Conservation (phyloP, 2,329 filamentous ascomycete species). For the Sporothrix brunneoviolacea region DNA sequence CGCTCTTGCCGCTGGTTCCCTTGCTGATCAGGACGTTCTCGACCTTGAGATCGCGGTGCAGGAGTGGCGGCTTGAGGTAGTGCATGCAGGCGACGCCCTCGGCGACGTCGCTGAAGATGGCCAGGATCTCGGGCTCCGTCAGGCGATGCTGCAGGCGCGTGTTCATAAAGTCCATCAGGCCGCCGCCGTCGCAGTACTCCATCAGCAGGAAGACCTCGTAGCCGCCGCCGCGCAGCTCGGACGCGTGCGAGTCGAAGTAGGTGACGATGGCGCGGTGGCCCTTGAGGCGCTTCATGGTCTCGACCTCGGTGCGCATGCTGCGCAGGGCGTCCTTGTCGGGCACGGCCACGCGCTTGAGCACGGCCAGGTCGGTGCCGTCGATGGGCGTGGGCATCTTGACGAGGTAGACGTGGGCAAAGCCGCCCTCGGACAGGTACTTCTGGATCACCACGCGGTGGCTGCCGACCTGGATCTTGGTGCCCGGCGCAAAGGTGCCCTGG, state of each 20-base stretch:
- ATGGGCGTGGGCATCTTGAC: constrained; percentile 75
- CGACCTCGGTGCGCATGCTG: constrained; percentile 96
- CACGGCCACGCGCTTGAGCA: constrained; percentile 91
- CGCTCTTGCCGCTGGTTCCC: constrained; percentile 9
- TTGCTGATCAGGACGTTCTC: constrained; percentile 91
- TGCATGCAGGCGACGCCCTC: constrained; percentile 99
- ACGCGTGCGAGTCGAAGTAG: constrained; percentile 97
- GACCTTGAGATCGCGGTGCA: constrained; percentile 93
- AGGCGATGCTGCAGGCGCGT: constrained; percentile 91
- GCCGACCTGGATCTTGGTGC: constrained; percentile 95
- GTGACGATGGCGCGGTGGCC: constrained; percentile 94
- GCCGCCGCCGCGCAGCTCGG: constrained; percentile 82
- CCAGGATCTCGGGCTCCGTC: constrained; percentile 93
- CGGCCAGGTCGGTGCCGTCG: constrained; percentile 72
- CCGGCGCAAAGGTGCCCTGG: constrained; percentile 83
- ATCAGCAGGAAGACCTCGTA: constrained; percentile 98
- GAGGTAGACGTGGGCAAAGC: constrained; percentile 96
- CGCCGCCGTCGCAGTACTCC: constrained; percentile 93
- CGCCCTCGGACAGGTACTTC: constrained; percentile 95
- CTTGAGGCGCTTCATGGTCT: constrained; percentile 99
- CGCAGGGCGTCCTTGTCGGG: constrained; percentile 91
- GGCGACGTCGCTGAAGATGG: constrained; percentile 92
- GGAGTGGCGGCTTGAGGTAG: constrained; percentile 86
- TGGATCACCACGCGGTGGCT: constrained; percentile 89
- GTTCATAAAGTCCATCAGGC: constrained; percentile 99